Evolutionary conservation across 768 basidiomycete species (phyloP).

Genomic region (Xerocomellus intermedius): DNA sequence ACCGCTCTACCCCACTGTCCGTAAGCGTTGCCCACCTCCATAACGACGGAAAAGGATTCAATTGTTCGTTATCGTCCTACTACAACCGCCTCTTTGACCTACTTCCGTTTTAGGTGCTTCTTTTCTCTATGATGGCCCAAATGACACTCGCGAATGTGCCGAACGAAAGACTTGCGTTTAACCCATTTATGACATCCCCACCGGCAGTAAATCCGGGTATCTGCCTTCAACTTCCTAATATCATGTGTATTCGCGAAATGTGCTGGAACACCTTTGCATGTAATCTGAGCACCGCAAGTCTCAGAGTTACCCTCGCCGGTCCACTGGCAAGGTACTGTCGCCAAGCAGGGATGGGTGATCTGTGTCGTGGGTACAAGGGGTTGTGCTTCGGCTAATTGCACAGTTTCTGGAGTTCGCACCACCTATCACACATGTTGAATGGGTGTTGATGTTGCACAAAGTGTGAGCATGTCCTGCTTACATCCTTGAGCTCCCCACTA

Average conservation of each 20-base stretch:
- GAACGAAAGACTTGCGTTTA: not conserved
- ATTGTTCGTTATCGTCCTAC: not conserved
- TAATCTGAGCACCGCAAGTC: not conserved
- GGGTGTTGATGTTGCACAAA: not conserved
- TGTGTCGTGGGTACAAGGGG: too few relatives aligned
- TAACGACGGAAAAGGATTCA: not conserved
- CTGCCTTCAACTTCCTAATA: not conserved
- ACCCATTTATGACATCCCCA: conserved; percentile 3
- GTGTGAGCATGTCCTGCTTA: not conserved
- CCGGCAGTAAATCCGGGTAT: not conserved
- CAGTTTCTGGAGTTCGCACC: too few relatives aligned
- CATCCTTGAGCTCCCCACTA: not conserved
- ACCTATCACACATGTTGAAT: not conserved
- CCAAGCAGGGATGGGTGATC: not conserved
- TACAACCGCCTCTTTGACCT: too few relatives aligned
- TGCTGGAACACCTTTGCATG: not conserved
- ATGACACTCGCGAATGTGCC: conserved; percentile 8
- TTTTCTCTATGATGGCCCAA: not conserved
- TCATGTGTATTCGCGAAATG: not conserved
- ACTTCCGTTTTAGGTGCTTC: not conserved
- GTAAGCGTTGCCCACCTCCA: too few relatives aligned
- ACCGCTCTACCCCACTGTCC: too few relatives aligned
- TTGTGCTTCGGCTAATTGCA: too few relatives aligned
- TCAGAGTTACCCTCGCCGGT: not conserved
- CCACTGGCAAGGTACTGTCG: not conserved